Evolutionary conservation across 2,329 filamentous ascomycete genomes (phyloP).

Genomic region (Aphanocladium album): DNA sequence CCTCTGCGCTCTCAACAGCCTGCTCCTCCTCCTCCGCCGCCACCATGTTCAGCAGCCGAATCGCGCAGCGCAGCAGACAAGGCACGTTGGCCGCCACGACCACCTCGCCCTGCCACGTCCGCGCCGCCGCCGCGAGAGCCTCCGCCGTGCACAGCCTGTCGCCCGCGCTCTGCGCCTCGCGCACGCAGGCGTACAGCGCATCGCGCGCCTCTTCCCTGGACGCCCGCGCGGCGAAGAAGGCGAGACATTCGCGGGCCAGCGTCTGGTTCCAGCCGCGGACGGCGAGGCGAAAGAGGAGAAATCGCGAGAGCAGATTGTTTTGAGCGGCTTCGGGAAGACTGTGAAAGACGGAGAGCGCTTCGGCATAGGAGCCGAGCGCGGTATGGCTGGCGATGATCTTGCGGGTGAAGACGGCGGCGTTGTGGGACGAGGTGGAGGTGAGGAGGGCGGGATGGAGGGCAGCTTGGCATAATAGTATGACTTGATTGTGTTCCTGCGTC

Average conservation of each 20-base stretch:
- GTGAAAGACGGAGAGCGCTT: constrained; percentile 38
- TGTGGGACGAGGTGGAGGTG: constrained; percentile 60
- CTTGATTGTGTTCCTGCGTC: neutral
- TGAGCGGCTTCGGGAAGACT: constrained; percentile 54
- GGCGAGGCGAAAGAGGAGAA: constrained; percentile 70
- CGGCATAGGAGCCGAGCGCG: constrained; percentile 30
- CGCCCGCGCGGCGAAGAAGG: constrained; percentile 49
- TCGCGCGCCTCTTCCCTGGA: constrained; percentile 45
- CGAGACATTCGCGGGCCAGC: constrained; percentile 59
- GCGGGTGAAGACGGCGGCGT: constrained; percentile 63
- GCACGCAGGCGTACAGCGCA: constrained; percentile 72
- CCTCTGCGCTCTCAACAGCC: constrained; percentile 15
- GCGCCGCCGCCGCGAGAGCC: constrained; percentile 30
- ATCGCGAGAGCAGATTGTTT: constrained; percentile 62
- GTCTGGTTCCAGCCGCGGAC: constrained; percentile 54
- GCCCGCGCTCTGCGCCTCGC: constrained; percentile 65
- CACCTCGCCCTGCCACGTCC: constrained; percentile 19
- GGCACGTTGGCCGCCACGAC: constrained; percentile 27
- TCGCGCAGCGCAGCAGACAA: constrained; percentile 43
- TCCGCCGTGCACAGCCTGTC: constrained; percentile 52
- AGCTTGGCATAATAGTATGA: constrained; percentile 65
- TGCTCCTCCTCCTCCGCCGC: constrained; percentile 26
- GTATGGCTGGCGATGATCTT: constrained; percentile 70
- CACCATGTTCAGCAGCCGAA: constrained; percentile 44
- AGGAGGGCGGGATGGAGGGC: constrained; percentile 58